Evolutionary conservation across 2,329 filamentous ascomycete species (phyloP).

Genomic region (Pestalotiopsis sp.): DNA sequence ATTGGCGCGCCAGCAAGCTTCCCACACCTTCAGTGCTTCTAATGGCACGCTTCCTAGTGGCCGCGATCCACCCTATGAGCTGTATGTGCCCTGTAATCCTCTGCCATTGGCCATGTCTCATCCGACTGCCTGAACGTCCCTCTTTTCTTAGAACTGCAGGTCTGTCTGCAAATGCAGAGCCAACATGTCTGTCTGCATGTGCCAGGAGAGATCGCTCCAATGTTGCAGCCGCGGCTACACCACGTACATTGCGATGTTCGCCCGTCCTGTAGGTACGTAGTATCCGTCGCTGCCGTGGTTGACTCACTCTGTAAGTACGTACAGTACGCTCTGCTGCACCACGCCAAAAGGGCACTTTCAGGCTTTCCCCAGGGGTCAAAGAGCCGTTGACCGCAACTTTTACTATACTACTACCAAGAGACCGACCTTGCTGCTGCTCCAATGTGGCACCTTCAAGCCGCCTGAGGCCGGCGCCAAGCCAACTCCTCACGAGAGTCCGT

Average conservation of each 20-base stretch:
- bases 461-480: background rate
- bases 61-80: background rate
- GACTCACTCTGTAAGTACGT: background rate
- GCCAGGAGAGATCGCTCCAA: background rate
- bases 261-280: background rate
- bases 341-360: background rate
- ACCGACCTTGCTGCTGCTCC: background rate
- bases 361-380: background rate
- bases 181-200: background rate
- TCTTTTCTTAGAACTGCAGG: background rate
- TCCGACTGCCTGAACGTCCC: background rate
- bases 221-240: background rate
- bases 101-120: background rate
- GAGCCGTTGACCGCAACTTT: background rate
- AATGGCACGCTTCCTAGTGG: conserved; percentile 11
- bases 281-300: background rate
- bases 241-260: background rate
- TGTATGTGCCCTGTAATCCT: background rate
- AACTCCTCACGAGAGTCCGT: background rate
- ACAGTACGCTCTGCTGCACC: background rate
- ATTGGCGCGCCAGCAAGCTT: background rate
- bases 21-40: background rate
- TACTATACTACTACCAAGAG: background rate
- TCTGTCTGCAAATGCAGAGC: background rate
- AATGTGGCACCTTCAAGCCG: background rate